Evolutionary conservation across 441 rosid species (phyloP).

Genomic region (Rhodomyrtus psidioides): DNA sequence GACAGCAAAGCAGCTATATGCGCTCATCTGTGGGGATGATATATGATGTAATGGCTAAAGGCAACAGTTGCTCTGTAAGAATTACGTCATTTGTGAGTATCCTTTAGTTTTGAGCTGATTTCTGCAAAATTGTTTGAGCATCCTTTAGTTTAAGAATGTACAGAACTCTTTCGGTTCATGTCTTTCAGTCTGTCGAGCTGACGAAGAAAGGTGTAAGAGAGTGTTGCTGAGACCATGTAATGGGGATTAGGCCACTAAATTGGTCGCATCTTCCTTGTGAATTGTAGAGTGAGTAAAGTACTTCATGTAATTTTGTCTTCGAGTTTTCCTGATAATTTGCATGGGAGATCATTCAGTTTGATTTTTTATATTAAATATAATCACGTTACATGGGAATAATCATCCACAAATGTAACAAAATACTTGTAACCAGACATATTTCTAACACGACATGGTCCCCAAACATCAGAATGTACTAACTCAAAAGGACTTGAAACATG

Average conservation of each 20-base stretch:
- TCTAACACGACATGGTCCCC: too few relatives aligned
- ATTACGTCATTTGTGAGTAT: not conserved
- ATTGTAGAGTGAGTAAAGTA: not conserved
- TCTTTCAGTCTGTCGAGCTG: not conserved
- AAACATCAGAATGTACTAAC: too few relatives aligned
- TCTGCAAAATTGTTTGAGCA: not conserved
- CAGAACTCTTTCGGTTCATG: not conserved
- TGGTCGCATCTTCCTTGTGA: not conserved
- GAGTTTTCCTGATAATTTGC: not conserved
- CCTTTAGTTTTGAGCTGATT: not conserved
- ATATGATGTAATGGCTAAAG: conserved; percentile 2
- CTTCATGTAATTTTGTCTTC: not conserved
- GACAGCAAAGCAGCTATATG: conserved; percentile 33
- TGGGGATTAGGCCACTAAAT: not conserved
- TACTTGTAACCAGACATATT: too few relatives aligned
- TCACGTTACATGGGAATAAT: too few relatives aligned
- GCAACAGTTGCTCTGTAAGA: not conserved
- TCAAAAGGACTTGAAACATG: too few relatives aligned
- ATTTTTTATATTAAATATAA: too few relatives aligned
- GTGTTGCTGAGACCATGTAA: not conserved
- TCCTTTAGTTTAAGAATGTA: not conserved
- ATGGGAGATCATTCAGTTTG: not conserved
- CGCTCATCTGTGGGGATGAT: conserved; percentile 23
- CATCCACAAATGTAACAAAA: too few relatives aligned
- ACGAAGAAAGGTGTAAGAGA: not conserved